These are phyloP conservation scores for Colletotrichum sp. DNA, from an alignment of 2,329 filamentous ascomycete genomes.

Conservation along the genomic window DNA sequence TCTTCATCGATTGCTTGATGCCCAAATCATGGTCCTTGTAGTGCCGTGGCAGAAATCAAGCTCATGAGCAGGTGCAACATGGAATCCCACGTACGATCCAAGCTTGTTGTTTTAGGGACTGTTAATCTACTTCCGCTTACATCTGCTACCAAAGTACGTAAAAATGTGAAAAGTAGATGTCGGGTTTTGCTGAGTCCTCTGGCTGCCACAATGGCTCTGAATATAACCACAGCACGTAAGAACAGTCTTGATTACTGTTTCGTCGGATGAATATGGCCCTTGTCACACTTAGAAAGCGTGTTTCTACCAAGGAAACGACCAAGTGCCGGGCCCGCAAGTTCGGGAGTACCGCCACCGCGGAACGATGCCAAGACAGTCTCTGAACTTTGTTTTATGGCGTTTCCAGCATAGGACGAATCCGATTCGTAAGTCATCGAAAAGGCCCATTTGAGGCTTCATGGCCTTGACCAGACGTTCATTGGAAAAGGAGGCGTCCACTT, in stretches of 20 bases:
- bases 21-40: background rate
- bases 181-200: background rate
- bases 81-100: background rate
- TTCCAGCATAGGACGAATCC: background rate
- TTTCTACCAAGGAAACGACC: background rate
- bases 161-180: fast-evolving
- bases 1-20: background rate
- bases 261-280: background rate
- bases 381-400: background rate
- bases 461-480: background rate
- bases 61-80: background rate
- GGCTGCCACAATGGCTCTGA: background rate
- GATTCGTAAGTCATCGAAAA: background rate
- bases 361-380: background rate
- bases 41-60: background rate
- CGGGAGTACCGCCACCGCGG: background rate
- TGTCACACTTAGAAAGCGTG: background rate
- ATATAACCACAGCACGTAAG: background rate
- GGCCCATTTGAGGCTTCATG: background rate
- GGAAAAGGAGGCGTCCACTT: background rate
- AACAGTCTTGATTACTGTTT: background rate
- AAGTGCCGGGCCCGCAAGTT: background rate
- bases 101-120: background rate
- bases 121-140: background rate
- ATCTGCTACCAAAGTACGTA: fast-evolving